A percentile compares a stretch with the other conserved stretches of the same genome.
Evolutionary conservation across 129 eudicot genomes (phyloP).

Genomic region (Helichrysum umbraculigerum): DNA sequence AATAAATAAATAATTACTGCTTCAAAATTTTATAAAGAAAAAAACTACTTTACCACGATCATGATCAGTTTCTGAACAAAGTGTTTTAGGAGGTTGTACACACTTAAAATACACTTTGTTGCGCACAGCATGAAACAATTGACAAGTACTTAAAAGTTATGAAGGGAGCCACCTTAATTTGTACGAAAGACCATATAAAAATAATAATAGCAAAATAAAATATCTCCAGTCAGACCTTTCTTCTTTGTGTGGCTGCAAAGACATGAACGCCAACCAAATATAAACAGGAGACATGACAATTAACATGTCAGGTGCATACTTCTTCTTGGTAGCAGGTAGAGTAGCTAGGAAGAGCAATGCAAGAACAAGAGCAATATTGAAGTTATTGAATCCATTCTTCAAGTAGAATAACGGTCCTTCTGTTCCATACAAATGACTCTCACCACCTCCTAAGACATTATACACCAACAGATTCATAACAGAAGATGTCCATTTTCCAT

Average conservation of each 20-base stretch:
- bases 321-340: slow-evolving; percentile 71
- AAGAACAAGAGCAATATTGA: slow-evolving; percentile 79
- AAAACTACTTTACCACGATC: no score
- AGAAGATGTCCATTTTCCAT: slow-evolving; percentile 92
- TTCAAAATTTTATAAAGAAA: no score
- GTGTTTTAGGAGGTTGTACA: no score
- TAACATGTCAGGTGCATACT: slow-evolving; percentile 74
- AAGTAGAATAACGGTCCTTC: slow-evolving; percentile 87
- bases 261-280: slow-evolving; percentile 96
- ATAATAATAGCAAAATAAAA: neutral
- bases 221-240: slow-evolving; percentile 60
- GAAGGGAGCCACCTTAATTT: neutral
- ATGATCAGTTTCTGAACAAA: no score
- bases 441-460: slow-evolving; percentile 96
- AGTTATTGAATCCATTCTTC: slow-evolving; percentile 87
- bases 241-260: slow-evolving; percentile 99
- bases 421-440: slow-evolving; percentile 93
- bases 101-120: neutral
- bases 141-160: neutral
- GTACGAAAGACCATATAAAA: neutral
- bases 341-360: slow-evolving; percentile 77
- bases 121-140: neutral
- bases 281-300: slow-evolving; percentile 79
- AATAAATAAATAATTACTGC: no score
- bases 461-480: slow-evolving; percentile 79